Percentiles rank a stretch among this genome's conserved stretches.
These are phyloP conservation scores for Penicillium fuscoglaucum DNA, from an alignment of 2,329 filamentous ascomycete species.

Conservation along the genomic window DNA sequence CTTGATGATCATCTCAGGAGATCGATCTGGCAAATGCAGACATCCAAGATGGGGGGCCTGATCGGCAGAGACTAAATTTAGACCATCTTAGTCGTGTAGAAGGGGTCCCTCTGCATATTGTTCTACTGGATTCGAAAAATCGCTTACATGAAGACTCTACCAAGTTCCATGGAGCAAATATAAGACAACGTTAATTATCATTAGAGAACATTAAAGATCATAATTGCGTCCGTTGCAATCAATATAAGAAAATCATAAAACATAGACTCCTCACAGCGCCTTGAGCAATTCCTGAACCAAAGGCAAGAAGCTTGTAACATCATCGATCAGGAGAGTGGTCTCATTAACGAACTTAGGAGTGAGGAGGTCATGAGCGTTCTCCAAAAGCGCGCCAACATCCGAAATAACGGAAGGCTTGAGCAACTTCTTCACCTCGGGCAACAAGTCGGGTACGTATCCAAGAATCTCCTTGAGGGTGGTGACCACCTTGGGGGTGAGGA, in stretches of 20 bases:
- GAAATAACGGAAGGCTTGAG: constrained; percentile 27
- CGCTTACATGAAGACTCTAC: too few species aligned
- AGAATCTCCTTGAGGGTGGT: constrained; percentile 30
- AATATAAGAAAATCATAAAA: constrained; percentile 13
- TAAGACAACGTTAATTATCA: constrained; percentile 12
- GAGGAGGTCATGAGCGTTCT: constrained; percentile 31
- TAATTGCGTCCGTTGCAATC: constrained; percentile 9
- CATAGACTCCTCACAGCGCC: constrained; percentile 14
- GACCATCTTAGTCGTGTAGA: too few species aligned
- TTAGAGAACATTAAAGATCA: constrained; percentile 13
- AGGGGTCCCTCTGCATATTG: too few species aligned
- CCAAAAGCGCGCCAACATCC: constrained; percentile 26
- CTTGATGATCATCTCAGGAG: too few species aligned
- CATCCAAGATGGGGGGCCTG: too few species aligned
- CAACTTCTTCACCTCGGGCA: constrained; percentile 32
- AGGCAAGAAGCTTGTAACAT: constrained; percentile 22
- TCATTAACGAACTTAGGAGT: constrained; percentile 32
- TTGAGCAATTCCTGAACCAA: constrained; percentile 23
- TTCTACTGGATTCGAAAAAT: too few species aligned
- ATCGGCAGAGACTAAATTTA: too few species aligned
- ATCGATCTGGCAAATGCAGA: too few species aligned
- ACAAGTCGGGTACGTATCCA: constrained; percentile 27
- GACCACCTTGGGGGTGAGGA: constrained; percentile 32
- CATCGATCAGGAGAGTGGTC: constrained; percentile 20
- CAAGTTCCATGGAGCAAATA: neutral